phyloP scores from a whole-genome alignment of 768 basidiomycete species.

The Trichaptum fuscoviolaceum region DNA sequence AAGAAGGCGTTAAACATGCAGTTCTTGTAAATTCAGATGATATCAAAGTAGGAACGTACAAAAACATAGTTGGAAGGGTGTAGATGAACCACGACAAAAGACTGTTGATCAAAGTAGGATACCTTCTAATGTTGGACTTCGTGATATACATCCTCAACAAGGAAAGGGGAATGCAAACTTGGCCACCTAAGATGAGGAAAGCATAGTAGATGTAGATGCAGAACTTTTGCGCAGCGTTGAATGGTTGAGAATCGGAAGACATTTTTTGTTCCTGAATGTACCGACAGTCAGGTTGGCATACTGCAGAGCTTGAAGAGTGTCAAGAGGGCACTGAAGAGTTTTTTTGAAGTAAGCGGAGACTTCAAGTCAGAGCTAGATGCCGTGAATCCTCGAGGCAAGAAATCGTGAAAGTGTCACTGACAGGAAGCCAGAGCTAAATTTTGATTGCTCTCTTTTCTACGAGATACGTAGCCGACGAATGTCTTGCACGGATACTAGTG shows the following conservation, averaged over 20 bases:
- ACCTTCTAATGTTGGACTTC: background rate
- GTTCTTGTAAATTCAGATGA: background rate
- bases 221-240: background rate
- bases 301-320: background rate
- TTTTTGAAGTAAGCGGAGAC: no score
- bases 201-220: background rate
- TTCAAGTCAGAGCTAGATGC: no score
- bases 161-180: background rate
- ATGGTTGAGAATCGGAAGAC: background rate
- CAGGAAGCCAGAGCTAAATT: no score
- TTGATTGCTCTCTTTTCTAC: no score
- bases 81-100: background rate
- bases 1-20: background rate
- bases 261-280: background rate
- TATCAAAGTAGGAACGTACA: background rate
- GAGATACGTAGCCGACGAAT: background rate
- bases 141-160: background rate
- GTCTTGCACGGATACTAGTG: background rate
- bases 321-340: no score
- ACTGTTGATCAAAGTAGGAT: background rate
- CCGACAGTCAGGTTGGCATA: background rate
- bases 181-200: background rate
- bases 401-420: no score
- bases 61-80: background rate
- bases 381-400: no score